These are phyloP conservation scores for Cyclanthera cordifolia DNA, from an alignment of 306 rosid species.

Conservation along the genomic window DNA sequence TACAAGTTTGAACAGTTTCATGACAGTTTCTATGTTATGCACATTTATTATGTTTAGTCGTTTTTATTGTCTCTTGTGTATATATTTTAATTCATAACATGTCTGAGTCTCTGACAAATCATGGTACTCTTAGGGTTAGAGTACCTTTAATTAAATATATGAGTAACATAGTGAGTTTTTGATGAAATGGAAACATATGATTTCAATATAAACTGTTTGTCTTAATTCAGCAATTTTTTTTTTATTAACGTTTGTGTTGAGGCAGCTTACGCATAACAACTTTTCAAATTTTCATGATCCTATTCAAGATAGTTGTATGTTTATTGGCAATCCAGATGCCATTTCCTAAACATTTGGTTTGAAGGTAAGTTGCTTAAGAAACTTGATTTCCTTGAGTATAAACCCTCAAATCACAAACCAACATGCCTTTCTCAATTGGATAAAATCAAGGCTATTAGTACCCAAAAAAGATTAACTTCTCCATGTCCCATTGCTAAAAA, in stretches of 20 bases:
- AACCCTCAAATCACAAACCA: not conserved
- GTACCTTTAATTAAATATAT: not conserved
- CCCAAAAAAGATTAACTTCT: too few species aligned
- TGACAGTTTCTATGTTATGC: not conserved
- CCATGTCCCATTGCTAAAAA: too few species aligned
- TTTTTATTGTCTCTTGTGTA: not conserved
- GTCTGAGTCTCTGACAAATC: not conserved
- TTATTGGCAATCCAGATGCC: not conserved
- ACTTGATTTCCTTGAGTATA: too few species aligned
- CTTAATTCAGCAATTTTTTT: slow-evolving; percentile 7
- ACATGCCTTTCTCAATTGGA: not conserved
- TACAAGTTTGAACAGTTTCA: not conserved
- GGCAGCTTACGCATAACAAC: too few species aligned
- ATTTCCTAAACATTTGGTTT: not conserved
- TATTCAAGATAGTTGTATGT: too few species aligned
- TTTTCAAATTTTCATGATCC: too few species aligned
- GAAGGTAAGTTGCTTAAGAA: not conserved
- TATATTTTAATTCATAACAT: slow-evolving; percentile 2
- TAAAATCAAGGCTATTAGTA: too few species aligned
- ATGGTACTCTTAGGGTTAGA: not conserved
- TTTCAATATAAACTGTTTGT: too few species aligned
- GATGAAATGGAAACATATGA: slow-evolving; percentile 70
- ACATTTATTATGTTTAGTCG: not conserved
- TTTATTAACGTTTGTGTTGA: too few species aligned
- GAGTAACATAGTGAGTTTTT: slow-evolving; percentile 26